These are phyloP conservation scores for Ogataea pignaliae DNA, from an alignment of 805 yeast species.

Conservation along the genomic window DNA sequence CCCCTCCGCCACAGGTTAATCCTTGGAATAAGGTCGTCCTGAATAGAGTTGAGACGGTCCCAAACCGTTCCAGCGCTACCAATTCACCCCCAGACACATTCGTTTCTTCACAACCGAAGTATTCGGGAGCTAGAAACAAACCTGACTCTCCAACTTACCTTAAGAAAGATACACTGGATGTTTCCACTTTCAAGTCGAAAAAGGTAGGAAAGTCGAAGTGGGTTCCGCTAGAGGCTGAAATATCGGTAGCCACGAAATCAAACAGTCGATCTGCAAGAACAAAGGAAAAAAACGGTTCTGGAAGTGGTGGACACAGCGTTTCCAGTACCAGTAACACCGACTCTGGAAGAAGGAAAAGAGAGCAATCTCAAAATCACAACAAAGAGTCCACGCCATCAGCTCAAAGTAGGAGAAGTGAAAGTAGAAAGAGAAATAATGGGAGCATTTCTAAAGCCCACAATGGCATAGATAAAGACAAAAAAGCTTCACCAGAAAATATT, in stretches of 20 bases:
- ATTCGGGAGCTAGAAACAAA: background rate
- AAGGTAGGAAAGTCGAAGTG: conserved; percentile 21
- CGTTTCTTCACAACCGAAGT: background rate
- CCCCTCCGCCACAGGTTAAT: conserved; percentile 26
- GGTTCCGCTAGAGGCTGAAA: conserved; percentile 23
- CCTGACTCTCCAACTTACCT: background rate
- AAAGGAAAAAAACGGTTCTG: background rate
- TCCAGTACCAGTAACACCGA: background rate
- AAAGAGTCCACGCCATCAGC: background rate
- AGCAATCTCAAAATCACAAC: conserved; percentile 1
- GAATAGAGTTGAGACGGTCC: background rate
- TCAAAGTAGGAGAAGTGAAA: background rate
- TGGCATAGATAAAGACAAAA: background rate
- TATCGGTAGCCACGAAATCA: conserved; percentile 15
- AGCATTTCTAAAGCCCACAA: background rate
- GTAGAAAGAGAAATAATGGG: conserved; percentile 1
- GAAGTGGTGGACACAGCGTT: conserved; percentile 2
- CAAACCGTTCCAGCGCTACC: background rate
- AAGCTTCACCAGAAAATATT: background rate
- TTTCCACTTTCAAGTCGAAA: conserved; percentile 10
- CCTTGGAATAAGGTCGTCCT: conserved; percentile 19
- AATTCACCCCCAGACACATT: background rate
- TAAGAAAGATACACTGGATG: background rate
- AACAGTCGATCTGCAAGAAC: background rate
- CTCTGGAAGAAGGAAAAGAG: background rate